Base-by-base conservation (phyloP, 2,329 filamentous ascomycete species). In the Hypoxylon sp. region DNA sequence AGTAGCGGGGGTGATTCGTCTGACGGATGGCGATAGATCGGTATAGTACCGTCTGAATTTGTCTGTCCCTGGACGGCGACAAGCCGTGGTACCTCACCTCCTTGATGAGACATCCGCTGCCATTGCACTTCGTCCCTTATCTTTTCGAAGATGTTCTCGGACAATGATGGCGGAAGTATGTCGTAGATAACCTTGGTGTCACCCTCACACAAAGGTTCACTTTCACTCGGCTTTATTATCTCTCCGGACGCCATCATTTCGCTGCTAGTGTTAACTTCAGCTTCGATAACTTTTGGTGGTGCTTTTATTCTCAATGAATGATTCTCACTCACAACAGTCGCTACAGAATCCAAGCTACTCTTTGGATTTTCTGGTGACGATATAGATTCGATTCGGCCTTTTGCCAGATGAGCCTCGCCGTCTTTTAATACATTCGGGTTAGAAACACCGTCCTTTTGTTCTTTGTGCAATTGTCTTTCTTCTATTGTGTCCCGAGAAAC, bases 11-110 rank as follows among this genome's bases (percentile, higher is more conserved):
- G 88, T 1, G 89, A 90, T 68, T 95, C 89, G 66, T 99, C 94
- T 3, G 91, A 84, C 32, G 94, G 94, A 70, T 97, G 94, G 9
- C 94, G 88, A 70, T 99, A 99, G n/a, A 97, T 80, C 15, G 94
- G 94, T 69, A 89, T 86, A 59, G 79, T 86, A 12, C 89, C 90
- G 63, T 93, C 86, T 0, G 76, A 67, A 27, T 77, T 78, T 20
- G 91, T 76, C 11, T 81, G 75, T 3, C 92, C 94, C 69, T 97
- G 92, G 13, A 96, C 91, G 37, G 91, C 91, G 5, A 97, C 90
- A 2, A 97, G 82, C 26, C 94, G 86, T 31, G 94, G 94, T 0
- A 97, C 94, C 63, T 94, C 88, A 17, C 94, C 92, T 23, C 90
- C 90, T 59, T 93, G 88, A 63, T 97, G 94, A 31, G 87, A 87